Percentiles rank a stretch among this genome's conserved stretches.
Conservation (phyloP, 1,284 basidiomycete genomes). For the Paramarasmius palmivorus region DNA sequence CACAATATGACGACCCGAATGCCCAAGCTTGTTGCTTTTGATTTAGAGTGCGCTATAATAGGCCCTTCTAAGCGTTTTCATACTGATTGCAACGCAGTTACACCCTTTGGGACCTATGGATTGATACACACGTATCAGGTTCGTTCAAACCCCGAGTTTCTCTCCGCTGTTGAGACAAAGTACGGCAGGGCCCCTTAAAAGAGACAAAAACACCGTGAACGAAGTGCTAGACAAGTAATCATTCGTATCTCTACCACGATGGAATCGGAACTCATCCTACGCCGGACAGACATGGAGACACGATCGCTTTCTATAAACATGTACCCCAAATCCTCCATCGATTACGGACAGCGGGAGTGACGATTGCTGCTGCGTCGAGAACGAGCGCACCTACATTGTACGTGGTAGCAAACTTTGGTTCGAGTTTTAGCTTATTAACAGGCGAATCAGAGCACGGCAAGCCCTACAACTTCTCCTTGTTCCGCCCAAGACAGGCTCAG, state of each 20-base stretch:
- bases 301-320: slow-evolving; percentile 72
- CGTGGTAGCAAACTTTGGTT: slow-evolving; percentile 26
- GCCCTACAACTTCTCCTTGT: slow-evolving; percentile 72
- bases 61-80: background rate
- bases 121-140: slow-evolving; percentile 71
- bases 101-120: slow-evolving; percentile 85
- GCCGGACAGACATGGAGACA: slow-evolving; percentile 47
- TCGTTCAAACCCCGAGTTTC: slow-evolving; percentile 9
- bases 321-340: slow-evolving; percentile 76
- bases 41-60: slow-evolving; percentile 67
- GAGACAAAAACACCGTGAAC: slow-evolving; percentile 57
- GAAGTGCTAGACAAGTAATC: slow-evolving; percentile 59
- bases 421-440: background rate
- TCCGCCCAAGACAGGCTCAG: slow-evolving; percentile 43
- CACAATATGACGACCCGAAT: background rate
- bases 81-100: slow-evolving; percentile 48
- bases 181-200: slow-evolving; percentile 59
- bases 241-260: slow-evolving; percentile 4
- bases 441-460: slow-evolving; percentile 62
- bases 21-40: slow-evolving; percentile 79
- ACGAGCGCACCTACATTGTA: slow-evolving; percentile 73
- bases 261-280: slow-evolving; percentile 12
- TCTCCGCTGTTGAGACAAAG: slow-evolving; percentile 21
- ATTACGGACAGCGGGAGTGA: slow-evolving; percentile 53
- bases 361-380: slow-evolving; percentile 76